phyloP scores from a whole-genome alignment of 495 filamentous ascomycete genomes.

The Xylaria scruposa region DNA sequence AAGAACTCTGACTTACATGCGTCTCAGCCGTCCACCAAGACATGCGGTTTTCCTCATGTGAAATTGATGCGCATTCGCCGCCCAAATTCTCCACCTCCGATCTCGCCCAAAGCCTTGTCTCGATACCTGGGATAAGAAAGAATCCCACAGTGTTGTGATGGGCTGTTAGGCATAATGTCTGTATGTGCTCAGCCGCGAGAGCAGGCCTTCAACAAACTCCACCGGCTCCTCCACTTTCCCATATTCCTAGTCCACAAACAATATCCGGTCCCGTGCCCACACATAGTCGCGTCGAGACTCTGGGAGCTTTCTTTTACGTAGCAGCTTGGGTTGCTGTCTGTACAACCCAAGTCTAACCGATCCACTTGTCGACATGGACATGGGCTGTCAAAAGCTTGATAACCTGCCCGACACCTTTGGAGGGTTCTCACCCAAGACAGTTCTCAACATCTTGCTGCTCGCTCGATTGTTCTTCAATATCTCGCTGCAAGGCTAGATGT shows the following conservation, averaged over 20 bases:
- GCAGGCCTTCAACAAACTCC: neutral
- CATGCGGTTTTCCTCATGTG: neutral
- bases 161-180: neutral
- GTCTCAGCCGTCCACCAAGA: neutral
- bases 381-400: neutral
- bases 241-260: neutral
- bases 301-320: slow-evolving; percentile 15
- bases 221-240: slow-evolving; percentile 16
- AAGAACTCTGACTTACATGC: neutral
- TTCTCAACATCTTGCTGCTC: neutral
- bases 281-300: neutral
- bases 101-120: slow-evolving; percentile 8
- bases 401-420: neutral
- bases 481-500: slow-evolving; percentile 21
- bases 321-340: neutral
- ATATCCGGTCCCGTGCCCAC: slow-evolving; percentile 12
- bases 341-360: neutral
- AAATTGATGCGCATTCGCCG: neutral
- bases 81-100: slow-evolving; percentile 4
- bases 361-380: neutral
- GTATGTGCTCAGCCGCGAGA: too few relatives aligned
- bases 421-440: neutral
- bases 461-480: neutral
- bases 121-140: neutral
- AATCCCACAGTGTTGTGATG: neutral